These are phyloP conservation scores for Fragilariopsis cylindrus DNA, from an alignment of 108 stramenopile genomes.

Conservation along the genomic window DNA sequence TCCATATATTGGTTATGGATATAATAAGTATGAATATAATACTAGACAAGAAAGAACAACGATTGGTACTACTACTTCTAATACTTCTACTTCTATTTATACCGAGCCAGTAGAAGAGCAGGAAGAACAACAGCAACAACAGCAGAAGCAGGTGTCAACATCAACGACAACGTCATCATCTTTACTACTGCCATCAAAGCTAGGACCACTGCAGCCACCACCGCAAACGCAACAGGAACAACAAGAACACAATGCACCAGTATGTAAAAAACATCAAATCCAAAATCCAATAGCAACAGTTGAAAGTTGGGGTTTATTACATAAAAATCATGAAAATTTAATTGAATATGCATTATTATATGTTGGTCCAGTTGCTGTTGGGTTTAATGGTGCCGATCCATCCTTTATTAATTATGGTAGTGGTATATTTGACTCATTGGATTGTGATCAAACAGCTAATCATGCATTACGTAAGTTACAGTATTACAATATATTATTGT, in stretches of 20 bases:
- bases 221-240: not conserved
- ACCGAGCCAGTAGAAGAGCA: not conserved
- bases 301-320: conserved; percentile 68
- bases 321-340: conserved; percentile 63
- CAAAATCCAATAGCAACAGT: conserved; percentile 68
- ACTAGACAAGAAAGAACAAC: conserved; percentile 2
- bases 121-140: not conserved
- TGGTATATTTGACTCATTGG: conserved; percentile 55
- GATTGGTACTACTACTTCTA: conserved; percentile 37
- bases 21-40: not conserved
- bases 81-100: conserved; percentile 19
- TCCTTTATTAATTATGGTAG: conserved; percentile 60
- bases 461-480: conserved; percentile 56
- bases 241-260: not conserved
- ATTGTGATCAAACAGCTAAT: conserved; percentile 61
- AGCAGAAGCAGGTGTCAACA: no score
- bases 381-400: conserved; percentile 66
- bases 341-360: conserved; percentile 68
- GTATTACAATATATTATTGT: not conserved
- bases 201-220: no score
- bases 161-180: not conserved
- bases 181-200: no score
- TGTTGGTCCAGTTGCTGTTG: conserved; percentile 80
- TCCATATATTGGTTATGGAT: conserved; percentile 52
- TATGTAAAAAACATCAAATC: conserved; percentile 16